These are phyloP conservation scores for Peltaster fructicola DNA, from an alignment of 2,329 filamentous ascomycete species.

Conservation along the genomic window DNA sequence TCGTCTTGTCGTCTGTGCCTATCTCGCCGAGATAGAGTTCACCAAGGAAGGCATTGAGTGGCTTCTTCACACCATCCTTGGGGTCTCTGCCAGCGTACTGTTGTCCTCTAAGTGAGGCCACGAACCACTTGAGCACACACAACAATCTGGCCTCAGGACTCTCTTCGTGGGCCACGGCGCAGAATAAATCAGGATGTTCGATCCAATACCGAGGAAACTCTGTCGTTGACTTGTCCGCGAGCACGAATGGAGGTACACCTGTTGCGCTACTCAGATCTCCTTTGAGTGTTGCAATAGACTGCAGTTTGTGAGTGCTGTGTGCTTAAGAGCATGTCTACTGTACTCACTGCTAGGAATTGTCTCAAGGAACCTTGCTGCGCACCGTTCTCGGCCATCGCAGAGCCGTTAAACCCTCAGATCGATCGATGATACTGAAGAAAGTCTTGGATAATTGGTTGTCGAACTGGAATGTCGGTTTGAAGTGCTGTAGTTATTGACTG, in stretches of 20 bases:
- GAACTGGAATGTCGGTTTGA: too few relatives aligned
- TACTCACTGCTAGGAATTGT: conserved; percentile 12
- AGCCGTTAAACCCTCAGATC: too few relatives aligned
- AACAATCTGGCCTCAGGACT: conserved; percentile 25
- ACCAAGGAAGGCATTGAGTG: conserved; percentile 33
- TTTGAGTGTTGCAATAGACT: conserved; percentile 28
- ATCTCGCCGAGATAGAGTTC: conserved; percentile 28
- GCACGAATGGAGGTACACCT: conserved; percentile 28
- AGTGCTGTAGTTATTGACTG: too few relatives aligned
- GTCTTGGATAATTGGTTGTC: too few relatives aligned
- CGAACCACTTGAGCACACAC: conserved; percentile 32
- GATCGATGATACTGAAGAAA: too few relatives aligned
- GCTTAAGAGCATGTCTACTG: conserved; percentile 1
- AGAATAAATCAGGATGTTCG: conserved; percentile 28
- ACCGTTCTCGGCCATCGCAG: conserved; percentile 8
- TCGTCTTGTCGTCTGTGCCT: conserved; percentile 22
- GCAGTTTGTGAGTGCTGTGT: conserved; percentile 1
- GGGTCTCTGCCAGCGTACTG: conserved; percentile 29
- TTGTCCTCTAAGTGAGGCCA: conserved; percentile 29
- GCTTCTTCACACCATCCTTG: conserved; percentile 30
- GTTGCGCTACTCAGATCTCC: conserved; percentile 30
- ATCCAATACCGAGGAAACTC: conserved; percentile 31
- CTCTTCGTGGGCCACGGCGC: conserved; percentile 25
- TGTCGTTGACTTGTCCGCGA: conserved; percentile 27
- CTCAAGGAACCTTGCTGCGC: conserved; percentile 9